Conservation (phyloP, 805 yeast species). For the Wickerhamiella brachini region DNA sequence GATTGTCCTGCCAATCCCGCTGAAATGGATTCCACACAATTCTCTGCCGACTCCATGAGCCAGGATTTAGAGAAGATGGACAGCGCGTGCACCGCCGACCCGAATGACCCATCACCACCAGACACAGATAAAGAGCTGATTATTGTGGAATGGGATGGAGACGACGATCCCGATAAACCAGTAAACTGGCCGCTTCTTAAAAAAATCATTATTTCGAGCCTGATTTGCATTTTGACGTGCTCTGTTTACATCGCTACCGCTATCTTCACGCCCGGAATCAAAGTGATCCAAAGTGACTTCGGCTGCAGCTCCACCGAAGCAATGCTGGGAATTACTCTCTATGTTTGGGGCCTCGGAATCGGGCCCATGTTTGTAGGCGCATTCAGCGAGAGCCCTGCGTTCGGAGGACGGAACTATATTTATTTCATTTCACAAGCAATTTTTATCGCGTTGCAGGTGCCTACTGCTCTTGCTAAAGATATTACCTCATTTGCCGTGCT, state of each 20-base stretch:
- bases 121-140: not conserved
- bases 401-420: slow-evolving; percentile 36
- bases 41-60: not conserved
- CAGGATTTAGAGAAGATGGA: not conserved
- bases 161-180: slow-evolving; percentile 30
- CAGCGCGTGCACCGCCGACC: not conserved
- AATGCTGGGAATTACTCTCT: slow-evolving; percentile 38
- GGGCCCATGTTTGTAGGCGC: slow-evolving; percentile 47
- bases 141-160: slow-evolving; percentile 23
- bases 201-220: slow-evolving; percentile 28
- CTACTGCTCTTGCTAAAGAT: slow-evolving; percentile 37
- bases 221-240: slow-evolving; percentile 33
- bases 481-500: slow-evolving; percentile 38
- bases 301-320: slow-evolving; percentile 31
- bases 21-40: not conserved
- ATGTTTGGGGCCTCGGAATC: slow-evolving; percentile 46
- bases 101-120: not conserved
- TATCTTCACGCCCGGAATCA: slow-evolving; percentile 42
- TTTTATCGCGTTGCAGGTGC: slow-evolving; percentile 40
- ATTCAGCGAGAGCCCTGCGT: slow-evolving; percentile 34
- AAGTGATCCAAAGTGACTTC: slow-evolving; percentile 32
- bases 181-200: slow-evolving; percentile 37
- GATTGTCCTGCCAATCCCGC: not conserved
- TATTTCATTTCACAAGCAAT: slow-evolving; percentile 34
- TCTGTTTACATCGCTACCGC: slow-evolving; percentile 49